Percentiles rank a stretch among this genome's conserved stretches.
Conservation (phyloP, 495 filamentous ascomycete genomes). For the Penicillium lividum region DNA sequence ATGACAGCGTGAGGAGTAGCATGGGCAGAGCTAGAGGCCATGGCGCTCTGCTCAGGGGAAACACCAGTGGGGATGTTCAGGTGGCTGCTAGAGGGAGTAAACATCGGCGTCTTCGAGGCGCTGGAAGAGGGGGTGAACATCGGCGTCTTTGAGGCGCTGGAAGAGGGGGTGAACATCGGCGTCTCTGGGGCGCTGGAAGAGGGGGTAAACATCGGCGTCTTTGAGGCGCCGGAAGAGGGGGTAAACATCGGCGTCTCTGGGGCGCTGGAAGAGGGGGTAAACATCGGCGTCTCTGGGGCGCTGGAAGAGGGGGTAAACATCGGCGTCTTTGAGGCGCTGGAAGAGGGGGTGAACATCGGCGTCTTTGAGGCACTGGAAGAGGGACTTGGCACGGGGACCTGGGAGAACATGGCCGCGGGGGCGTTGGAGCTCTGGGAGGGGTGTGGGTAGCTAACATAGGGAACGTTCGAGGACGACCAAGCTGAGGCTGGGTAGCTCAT, state of each 20-base stretch:
- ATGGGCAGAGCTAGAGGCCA: conserved; percentile 9
- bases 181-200: too few species aligned
- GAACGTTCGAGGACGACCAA: conserved; percentile 8
- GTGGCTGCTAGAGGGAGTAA: conserved; percentile 12
- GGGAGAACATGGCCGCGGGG: conserved; percentile 18
- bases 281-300: conserved; percentile 9
- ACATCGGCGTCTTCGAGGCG: conserved; percentile 9
- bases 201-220: conserved; percentile 16
- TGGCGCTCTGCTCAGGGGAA: conserved; percentile 17
- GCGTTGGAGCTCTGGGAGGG: conserved; percentile 16
- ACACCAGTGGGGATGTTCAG: conserved; percentile 17
- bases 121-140: conserved; percentile 20
- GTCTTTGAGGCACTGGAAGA: conserved; percentile 10
- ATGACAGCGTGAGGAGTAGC: conserved; percentile 16
- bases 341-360: conserved; percentile 15
- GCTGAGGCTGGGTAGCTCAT: conserved; percentile 8
- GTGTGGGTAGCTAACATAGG: conserved; percentile 13
- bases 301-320: conserved; percentile 18
- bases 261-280: conserved; percentile 14
- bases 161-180: too few species aligned
- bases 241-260: too few species aligned
- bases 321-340: too few species aligned
- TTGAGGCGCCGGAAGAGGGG: conserved; percentile 13
- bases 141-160: conserved; percentile 6
- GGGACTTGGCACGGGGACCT: conserved; percentile 29